These are phyloP conservation scores for Sindora glabra DNA, from an alignment of 306 rosid species.

Conservation along the genomic window DNA sequence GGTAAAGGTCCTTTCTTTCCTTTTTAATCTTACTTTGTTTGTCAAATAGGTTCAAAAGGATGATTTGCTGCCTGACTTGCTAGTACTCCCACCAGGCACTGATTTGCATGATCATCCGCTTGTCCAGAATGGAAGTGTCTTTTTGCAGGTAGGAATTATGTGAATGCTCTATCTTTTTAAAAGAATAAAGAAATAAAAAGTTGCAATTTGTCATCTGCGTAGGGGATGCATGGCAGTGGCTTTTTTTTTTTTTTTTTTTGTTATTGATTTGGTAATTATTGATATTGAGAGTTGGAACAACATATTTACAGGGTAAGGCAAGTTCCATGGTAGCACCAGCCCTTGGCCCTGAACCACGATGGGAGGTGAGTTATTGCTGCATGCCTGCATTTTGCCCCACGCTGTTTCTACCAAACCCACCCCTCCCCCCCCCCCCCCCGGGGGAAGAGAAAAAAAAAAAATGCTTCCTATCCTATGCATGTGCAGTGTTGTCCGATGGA, in stretches of 20 bases:
- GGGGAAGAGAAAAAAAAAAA: too few species aligned
- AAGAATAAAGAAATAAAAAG: too few species aligned
- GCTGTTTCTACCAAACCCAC: too few species aligned
- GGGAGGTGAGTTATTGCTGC: conserved; percentile 63
- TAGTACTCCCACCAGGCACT: conserved; percentile 75
- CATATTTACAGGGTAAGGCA: conserved; percentile 68
- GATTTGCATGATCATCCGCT: conserved; percentile 85
- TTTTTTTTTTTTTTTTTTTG: too few species aligned
- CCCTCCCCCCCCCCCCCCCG: too few species aligned
- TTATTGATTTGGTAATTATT: too few species aligned
- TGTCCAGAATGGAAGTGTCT: conserved; percentile 66
- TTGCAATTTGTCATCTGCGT: too few species aligned
- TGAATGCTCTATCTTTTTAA: neutral
- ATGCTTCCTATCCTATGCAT: too few species aligned
- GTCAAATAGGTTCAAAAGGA: conserved; percentile 63
- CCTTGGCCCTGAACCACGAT: conserved; percentile 80
- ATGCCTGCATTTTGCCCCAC: too few species aligned
- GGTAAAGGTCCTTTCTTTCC: neutral
- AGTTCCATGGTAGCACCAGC: conserved; percentile 96
- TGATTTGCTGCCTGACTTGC: conserved; percentile 67
- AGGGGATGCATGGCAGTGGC: too few species aligned
- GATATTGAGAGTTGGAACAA: conserved; percentile 2
- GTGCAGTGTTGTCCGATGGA: too few species aligned
- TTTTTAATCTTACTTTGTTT: neutral
- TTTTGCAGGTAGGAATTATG: conserved; percentile 66